Evolutionary conservation across 306 rosid species (phyloP), one percentile per base, ranked within the genome.

Genomic region (Gillenia trifoliata): DNA sequence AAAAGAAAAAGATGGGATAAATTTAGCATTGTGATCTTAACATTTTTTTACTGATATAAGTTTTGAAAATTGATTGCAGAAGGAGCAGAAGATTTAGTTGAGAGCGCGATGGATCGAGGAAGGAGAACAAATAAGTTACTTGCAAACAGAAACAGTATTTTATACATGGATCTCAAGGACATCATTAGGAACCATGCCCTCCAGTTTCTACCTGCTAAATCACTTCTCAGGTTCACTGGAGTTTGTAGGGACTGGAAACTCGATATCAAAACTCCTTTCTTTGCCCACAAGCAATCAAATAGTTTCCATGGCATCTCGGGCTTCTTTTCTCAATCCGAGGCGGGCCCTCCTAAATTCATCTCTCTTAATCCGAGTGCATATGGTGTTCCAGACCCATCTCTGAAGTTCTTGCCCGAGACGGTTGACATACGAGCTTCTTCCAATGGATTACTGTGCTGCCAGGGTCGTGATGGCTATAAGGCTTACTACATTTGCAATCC

Each of bases 401-500:
- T 83, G 40, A 50, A 25, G 23, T 83, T 80, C 60, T 63, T 80
- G 52, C 81, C 84, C 4, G 84, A 83, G 65, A 73, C 79, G 11
- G 82, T 83, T 40, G 74, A 72, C 62, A 68, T 83, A 66, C 68
- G 64, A 73, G 29, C 84, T 65, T 80, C 87, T 19, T 76, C 77
- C 28, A 68, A 83, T 63, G 87, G 84, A 3, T 68, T 83, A 22
- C 82, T 80, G 23, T 83, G 87, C 63, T 83, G 87, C 57, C 77
- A 66, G 72, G 81, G 87, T 29, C 73, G 31, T 22, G 49, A 31
- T 41, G 84, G 77, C 12, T 36, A 50, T n/a, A 61, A 60, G 43
- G 72, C 76, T 23, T 83, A 83, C 79, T 83, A 76, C 74, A 77
- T 83, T 45, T 83, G 87, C 79, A 83, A 83, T 77, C 82, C 84